Conservation (phyloP, 345 rosid species). For the Erysimum cheiranthoides region DNA sequence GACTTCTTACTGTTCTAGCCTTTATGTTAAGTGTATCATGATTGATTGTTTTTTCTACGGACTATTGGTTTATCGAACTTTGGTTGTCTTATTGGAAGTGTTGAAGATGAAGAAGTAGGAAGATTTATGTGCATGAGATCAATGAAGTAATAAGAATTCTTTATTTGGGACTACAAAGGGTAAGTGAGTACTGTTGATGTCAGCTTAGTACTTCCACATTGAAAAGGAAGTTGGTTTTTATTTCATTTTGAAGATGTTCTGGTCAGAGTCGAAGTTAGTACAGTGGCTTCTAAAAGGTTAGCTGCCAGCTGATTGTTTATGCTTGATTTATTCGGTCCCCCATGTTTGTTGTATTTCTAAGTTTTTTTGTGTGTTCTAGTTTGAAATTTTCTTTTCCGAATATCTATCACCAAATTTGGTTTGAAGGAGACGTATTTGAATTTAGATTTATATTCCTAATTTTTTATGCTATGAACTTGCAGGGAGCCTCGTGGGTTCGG, state of each 20-base stretch:
- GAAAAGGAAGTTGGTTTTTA: constrained; percentile 59
- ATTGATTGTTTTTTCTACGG: constrained; percentile 40
- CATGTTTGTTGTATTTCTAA: background rate
- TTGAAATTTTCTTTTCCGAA: background rate
- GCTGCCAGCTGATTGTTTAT: constrained; percentile 53
- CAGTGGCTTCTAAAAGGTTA: constrained; percentile 67
- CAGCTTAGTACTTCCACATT: constrained; percentile 53
- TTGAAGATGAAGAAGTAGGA: constrained; percentile 59
- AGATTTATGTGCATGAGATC: constrained; percentile 53
- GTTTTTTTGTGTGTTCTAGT: background rate
- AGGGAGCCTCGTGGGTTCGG: constrained; percentile 97
- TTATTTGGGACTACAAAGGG: constrained; percentile 47
- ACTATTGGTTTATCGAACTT: constrained; percentile 58
- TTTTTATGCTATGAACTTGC: constrained; percentile 25
- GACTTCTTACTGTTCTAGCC: constrained; percentile 3
- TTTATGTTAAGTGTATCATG: constrained; percentile 31
- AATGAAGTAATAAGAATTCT: constrained; percentile 57
- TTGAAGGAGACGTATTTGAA: constrained; percentile 10
- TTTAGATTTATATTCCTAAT: constrained; percentile 34
- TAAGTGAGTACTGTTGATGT: constrained; percentile 56
- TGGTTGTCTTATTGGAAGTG: constrained; percentile 79
- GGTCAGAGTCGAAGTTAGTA: constrained; percentile 55
- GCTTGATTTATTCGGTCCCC: constrained; percentile 33
- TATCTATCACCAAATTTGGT: constrained; percentile 1
- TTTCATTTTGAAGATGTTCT: constrained; percentile 65